A percentile compares a stretch with the other conserved stretches of the same genome.
Conservation (phyloP, 148 eudicot genomes). For the Dianthus caryophyllus region DNA sequence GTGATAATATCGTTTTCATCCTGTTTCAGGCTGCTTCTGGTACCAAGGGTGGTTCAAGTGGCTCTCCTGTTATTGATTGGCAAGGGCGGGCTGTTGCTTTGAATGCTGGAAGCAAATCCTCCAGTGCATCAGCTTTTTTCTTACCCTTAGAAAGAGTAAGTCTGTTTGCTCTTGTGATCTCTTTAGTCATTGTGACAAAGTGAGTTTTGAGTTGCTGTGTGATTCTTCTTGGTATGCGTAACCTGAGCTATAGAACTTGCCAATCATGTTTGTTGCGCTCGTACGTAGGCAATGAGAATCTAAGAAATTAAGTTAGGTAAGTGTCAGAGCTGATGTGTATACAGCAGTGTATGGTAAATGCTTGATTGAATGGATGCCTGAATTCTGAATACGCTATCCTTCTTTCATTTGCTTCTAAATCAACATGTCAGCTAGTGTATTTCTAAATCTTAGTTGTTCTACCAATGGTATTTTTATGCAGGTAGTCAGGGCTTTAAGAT, state of each 20-base stretch:
- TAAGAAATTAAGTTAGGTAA: not conserved
- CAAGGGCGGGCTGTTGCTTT: constrained; percentile 97
- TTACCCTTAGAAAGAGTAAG: constrained; percentile 89
- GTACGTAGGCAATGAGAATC: not conserved
- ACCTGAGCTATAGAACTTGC: not conserved
- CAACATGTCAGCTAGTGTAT: not conserved
- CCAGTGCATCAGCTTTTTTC: constrained; percentile 95
- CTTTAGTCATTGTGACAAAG: not conserved
- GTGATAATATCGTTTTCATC: constrained; percentile 5
- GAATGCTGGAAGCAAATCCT: constrained; percentile 93
- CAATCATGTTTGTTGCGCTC: not conserved
- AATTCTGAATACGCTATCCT: not conserved
- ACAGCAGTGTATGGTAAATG: not conserved
- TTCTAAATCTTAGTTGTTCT: not conserved
- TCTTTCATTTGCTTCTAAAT: not conserved
- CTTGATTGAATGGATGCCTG: not conserved
- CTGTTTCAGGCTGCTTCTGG: constrained; percentile 91
- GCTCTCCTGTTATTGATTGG: constrained; percentile 97
- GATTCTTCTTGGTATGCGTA: not conserved
- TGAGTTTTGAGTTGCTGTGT: too few species aligned
- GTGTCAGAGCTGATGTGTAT: not conserved
- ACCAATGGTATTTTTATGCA: constrained; percentile 26
- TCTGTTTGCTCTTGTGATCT: constrained; percentile 6
- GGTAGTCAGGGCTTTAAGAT: constrained; percentile 88
- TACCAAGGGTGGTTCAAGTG: constrained; percentile 97